These are phyloP conservation scores for Paracoccidioides lutzii DNA, from an alignment of 2,329 filamentous ascomycete genomes.

Conservation along the genomic window DNA sequence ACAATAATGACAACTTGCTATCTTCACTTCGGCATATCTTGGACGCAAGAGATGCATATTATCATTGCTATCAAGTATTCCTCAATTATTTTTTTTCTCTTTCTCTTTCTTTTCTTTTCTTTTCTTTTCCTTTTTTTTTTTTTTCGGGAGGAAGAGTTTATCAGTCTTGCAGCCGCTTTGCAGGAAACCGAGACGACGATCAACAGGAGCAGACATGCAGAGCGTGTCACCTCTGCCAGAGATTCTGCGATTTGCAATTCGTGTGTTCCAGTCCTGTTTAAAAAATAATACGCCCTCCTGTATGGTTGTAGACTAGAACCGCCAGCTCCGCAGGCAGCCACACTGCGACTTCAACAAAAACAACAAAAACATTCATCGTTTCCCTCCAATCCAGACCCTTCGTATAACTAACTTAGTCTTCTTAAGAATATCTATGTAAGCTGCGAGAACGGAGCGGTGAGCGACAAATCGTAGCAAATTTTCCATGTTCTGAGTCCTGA, in stretches of 20 bases:
- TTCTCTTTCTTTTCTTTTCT: background rate
- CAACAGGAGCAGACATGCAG: constrained; percentile 2
- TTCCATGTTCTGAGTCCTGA: background rate
- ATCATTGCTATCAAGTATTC: background rate
- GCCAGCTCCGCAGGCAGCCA: background rate
- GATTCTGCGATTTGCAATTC: background rate
- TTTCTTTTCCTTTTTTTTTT: background rate
- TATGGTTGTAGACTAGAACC: background rate
- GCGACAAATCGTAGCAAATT: background rate
- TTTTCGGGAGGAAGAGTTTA: background rate
- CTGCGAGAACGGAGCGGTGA: constrained; percentile 1
- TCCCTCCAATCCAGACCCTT: no score
- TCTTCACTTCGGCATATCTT: no score
- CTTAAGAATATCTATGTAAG: background rate
- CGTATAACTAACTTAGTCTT: background rate
- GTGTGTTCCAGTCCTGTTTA: background rate
- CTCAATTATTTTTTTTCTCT: background rate
- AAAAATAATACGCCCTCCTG: background rate
- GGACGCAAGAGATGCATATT: no score
- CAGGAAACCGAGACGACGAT: background rate
- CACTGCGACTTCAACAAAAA: background rate
- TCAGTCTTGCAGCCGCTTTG: constrained; percentile 1
- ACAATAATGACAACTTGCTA: no score
- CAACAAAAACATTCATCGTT: no score
- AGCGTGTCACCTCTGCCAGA: background rate